Evolutionary conservation across 805 yeast species (phyloP).

Genomic region (Barnettozyma siamensis): DNA sequence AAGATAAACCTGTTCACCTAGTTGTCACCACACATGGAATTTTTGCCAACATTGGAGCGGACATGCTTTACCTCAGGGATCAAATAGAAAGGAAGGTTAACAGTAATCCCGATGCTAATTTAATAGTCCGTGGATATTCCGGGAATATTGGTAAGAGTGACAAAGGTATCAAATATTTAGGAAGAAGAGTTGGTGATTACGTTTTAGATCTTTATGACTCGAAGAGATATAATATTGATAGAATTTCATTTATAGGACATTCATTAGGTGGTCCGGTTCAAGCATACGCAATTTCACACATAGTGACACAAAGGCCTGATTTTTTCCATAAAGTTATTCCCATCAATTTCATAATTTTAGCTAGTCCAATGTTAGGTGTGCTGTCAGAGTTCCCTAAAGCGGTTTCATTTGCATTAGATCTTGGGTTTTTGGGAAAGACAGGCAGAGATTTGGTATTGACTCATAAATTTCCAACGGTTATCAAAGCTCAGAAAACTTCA

Average conservation of each 20-base stretch:
- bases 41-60: slow-evolving; percentile 85
- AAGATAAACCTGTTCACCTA: slow-evolving; percentile 63
- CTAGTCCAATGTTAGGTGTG: slow-evolving; percentile 86
- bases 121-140: slow-evolving; percentile 76
- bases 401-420: slow-evolving; percentile 74
- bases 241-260: slow-evolving; percentile 86
- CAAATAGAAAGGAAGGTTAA: slow-evolving; percentile 45
- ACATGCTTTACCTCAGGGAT: slow-evolving; percentile 84
- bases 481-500: slow-evolving; percentile 6
- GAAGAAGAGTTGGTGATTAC: slow-evolving; percentile 73
- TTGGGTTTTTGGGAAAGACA: slow-evolving; percentile 88
- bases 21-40: slow-evolving; percentile 89
- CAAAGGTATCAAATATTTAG: slow-evolving; percentile 78
- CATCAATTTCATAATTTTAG: slow-evolving; percentile 72
- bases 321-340: slow-evolving; percentile 66
- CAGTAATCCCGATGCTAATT: slow-evolving; percentile 32
- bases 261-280: slow-evolving; percentile 92
- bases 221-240: slow-evolving; percentile 37
- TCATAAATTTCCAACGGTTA: slow-evolving; percentile 27
- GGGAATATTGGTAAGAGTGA: slow-evolving; percentile 88
- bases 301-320: slow-evolving; percentile 53
- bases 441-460: slow-evolving; percentile 84
- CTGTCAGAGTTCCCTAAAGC: slow-evolving; percentile 83
- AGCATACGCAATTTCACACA: slow-evolving; percentile 82
- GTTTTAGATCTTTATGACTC: slow-evolving; percentile 43